phyloP scores from a whole-genome alignment of 164 flowering plant genomes.

The Nymphaea thermarum region DNA sequence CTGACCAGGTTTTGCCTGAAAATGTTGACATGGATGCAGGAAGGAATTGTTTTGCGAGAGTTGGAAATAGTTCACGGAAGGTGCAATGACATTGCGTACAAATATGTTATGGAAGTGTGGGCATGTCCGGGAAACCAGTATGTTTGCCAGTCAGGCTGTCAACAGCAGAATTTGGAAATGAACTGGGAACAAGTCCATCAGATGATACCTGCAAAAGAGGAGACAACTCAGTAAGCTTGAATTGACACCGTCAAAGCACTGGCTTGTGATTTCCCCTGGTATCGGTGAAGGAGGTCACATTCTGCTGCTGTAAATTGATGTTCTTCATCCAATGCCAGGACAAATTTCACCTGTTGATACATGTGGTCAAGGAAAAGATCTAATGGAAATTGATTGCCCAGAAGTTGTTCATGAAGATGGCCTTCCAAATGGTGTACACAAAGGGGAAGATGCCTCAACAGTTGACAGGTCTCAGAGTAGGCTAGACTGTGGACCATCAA shows the following conservation, averaged over 20 bases:
- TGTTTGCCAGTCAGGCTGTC: conserved; percentile 38
- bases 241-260: not conserved
- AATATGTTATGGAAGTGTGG: conserved; percentile 47
- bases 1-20: not conserved
- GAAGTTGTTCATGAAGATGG: conserved; percentile 33
- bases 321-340: conserved; percentile 19
- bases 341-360: conserved; percentile 4
- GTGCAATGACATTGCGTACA: conserved; percentile 4
- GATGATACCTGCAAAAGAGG: conserved; percentile 2
- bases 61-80: not conserved
- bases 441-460: not conserved
- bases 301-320: conserved; percentile 11
- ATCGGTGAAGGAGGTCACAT: not conserved
- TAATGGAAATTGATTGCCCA: not conserved
- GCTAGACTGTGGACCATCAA: not conserved
- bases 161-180: conserved; percentile 26
- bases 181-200: conserved; percentile 14
- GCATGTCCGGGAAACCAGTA: conserved; percentile 38
- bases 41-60: too few relatives aligned
- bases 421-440: conserved; percentile 11
- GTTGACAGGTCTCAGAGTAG: not conserved
- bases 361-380: not conserved
- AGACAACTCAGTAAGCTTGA: not conserved
- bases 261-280: conserved; percentile 2
- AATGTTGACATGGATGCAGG: too few relatives aligned